Evolutionary conservation across 805 yeast species (phyloP), one percentile per base, ranked within the genome.

Genomic region (Sugiyamaella floridensis): DNA sequence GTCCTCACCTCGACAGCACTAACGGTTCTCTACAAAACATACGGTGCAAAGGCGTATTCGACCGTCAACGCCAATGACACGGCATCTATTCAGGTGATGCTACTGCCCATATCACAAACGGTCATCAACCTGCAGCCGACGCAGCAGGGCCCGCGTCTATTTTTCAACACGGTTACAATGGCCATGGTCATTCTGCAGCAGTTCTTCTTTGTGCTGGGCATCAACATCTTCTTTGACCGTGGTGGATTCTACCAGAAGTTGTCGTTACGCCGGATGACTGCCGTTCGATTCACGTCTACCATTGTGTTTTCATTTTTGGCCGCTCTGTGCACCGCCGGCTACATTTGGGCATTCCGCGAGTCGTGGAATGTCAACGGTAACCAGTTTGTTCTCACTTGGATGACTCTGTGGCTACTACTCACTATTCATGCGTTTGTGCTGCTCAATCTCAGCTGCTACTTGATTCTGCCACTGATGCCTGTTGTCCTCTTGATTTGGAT

Each of bases 341-440:
- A 51, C 50, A 47, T 47, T 15, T 54, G 56, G 56, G 56, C 49
- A 14, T 54, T 54, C 47, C 19, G 54, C 14, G 53, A 51, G 43
- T 15, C 29, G 14, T 54, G 56, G 56, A 19, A 11, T 6, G 49
- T 54, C 40, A 50, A 43, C 28, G 56, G 51, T 14, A 44, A 43
- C 12, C 56, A 54, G 50, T 54, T 50, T 44, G 51, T 54, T 2
- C 43, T 54, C 41, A 50, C 52, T 11, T 51, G 54, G 52, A 50
- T 54, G 54, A 40, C 44, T 14, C 26, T 54, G 37, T 50, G 54
- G 54, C 45, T 54, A 15, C 15, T 44, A 9, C 37, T 42, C 19
- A 12, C 20, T 14, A 26, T 47, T 43, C 29, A 50, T 32, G n/a
- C 15, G 9, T 42, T 47, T 7, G 15, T 47, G 22, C 48, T 54